These are phyloP conservation scores for Metroxylon sagu DNA, from an alignment of 176 grass and related monocot genomes.

Conservation along the genomic window DNA sequence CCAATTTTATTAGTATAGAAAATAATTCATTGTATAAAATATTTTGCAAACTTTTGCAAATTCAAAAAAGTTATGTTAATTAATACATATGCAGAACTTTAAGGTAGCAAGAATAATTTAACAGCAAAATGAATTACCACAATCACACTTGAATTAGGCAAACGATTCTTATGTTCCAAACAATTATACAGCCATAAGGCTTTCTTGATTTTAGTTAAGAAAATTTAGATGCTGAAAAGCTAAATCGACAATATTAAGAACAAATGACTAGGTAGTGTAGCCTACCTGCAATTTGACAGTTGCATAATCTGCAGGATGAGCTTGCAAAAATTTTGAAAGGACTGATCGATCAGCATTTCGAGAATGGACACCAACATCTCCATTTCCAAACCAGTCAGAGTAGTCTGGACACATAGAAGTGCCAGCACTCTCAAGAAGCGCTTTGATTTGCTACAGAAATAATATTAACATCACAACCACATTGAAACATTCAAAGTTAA, in stretches of 20 bases:
- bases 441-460: slow-evolving; percentile 81
- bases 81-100: too few species aligned
- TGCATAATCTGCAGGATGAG: slow-evolving; percentile 79
- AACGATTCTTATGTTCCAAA: too few species aligned
- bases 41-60: too few species aligned
- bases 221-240: background rate
- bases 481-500: background rate
- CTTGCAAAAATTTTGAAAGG: slow-evolving; percentile 74
- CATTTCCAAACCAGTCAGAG: slow-evolving; percentile 79
- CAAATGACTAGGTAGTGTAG: background rate
- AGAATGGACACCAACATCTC: slow-evolving; percentile 45
- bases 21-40: too few species aligned
- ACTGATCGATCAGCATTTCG: slow-evolving; percentile 60
- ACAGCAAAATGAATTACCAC: too few species aligned
- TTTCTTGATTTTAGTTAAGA: too few species aligned
- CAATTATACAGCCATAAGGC: too few species aligned
- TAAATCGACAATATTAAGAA: background rate
- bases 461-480: background rate
- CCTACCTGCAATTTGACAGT: slow-evolving; percentile 90
- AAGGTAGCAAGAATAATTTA: too few species aligned
- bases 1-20: too few species aligned
- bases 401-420: slow-evolving; percentile 84
- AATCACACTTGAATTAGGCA: too few species aligned
- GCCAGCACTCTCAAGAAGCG: slow-evolving; percentile 80
- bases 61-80: too few species aligned